Evolutionary conservation across 2,329 filamentous ascomycete genomes (phyloP), one percentile per base, ranked within the genome.

Genomic region (Alternaria atra): DNA sequence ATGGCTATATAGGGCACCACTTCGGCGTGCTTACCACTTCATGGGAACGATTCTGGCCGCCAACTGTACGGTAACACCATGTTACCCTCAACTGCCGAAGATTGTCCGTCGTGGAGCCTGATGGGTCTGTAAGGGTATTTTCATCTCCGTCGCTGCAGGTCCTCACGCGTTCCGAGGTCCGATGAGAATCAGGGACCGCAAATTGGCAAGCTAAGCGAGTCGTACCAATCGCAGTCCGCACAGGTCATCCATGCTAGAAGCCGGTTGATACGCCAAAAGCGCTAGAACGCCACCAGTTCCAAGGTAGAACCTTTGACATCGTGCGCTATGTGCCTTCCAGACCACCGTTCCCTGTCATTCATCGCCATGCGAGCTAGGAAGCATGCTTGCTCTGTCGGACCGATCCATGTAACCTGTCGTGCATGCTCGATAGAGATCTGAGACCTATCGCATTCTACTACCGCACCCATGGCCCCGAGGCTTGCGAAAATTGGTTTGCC

Each of bases 111-210:
- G 54, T 27, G 51, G 47, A 59, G 59, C 40, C 46, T 37, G n/a
- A 43, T 55, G 52, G 44, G 51, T 42, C 52, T 47, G 39, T 40
- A 53, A 44, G 44, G 27, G 47, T 51, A n/a, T 58, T 39, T 43
- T 63, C 57, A 60, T 63, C 57, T 63, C 60, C 60, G 60, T 60
- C 44, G 40, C 35, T 60, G 56, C 60, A 56, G 52, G 47, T 29
- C 30, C 30, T 29, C 39, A 42, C 30, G 15, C 17, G 37, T 23
- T 37, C 39, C 30, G 30, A n/a, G 34, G 60, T 53, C 39, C 23
- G 54, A 6, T 35, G 42, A 37, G 47, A 60, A 34, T 56, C 60
- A 35, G 43, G 39, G 53, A 29, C 29, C 50, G 44, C 23, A 37
- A 17, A 27, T 40, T 37, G 52, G 43, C 23, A 20, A 23, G 29